phyloP scores from a whole-genome alignment of 306 rosid genomes.

The Trifolium subterraneum region DNA sequence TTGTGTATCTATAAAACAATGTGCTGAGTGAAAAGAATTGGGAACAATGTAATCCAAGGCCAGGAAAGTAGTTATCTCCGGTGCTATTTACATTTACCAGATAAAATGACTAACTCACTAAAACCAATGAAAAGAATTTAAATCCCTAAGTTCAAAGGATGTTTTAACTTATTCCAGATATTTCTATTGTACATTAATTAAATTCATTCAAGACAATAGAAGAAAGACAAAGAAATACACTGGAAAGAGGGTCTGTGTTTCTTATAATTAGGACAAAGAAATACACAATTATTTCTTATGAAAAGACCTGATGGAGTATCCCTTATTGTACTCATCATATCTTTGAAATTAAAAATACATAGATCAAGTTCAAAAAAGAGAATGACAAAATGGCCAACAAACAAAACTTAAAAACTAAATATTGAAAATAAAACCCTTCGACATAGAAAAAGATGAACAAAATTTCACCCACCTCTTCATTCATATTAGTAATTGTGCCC shows the following conservation, averaged over 20 bases:
- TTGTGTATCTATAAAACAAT: slow-evolving; percentile 1
- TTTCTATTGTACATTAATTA: not conserved
- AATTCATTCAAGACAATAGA: not conserved
- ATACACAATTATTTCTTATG: not conserved
- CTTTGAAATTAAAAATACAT: slow-evolving; percentile 3
- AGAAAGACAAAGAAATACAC: not conserved
- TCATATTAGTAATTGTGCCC: slow-evolving; percentile 56
- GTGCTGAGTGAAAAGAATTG: slow-evolving; percentile 3
- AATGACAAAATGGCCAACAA: not conserved
- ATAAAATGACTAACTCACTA: not conserved
- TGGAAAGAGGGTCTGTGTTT: not conserved
- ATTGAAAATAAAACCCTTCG: slow-evolving; percentile 24
- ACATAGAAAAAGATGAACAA: not conserved
- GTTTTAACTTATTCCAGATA: not conserved
- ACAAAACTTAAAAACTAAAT: slow-evolving; percentile 13
- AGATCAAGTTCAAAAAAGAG: not conserved
- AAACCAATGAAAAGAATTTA: not conserved
- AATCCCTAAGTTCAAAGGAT: not conserved
- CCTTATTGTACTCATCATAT: slow-evolving; percentile 10
- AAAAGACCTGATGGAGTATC: not conserved
- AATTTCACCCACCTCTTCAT: slow-evolving; percentile 59
- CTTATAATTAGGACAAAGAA: not conserved
- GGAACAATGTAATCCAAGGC: slow-evolving; percentile 26
- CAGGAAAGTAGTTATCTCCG: slow-evolving; percentile 1
- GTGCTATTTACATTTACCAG: not conserved